Percentiles rank a stretch among this genome's conserved stretches.
Conservation (phyloP, 768 basidiomycete species). For the Psilocybe tampanensis region DNA sequence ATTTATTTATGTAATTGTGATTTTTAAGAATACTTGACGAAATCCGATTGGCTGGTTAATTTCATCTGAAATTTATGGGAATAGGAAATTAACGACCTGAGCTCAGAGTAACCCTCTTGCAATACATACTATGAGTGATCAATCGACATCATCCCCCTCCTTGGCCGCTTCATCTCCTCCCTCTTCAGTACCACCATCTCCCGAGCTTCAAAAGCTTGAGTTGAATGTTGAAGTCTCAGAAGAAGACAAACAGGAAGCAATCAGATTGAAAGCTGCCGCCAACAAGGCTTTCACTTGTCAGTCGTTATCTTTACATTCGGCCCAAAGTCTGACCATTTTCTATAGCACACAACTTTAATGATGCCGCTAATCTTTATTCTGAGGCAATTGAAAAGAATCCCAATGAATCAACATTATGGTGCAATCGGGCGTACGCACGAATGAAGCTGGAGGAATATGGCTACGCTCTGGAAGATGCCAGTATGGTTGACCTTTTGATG, state of each 20-base stretch:
- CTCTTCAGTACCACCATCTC: conserved; percentile 63
- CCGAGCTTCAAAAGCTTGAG: conserved; percentile 53
- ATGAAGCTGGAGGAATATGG: conserved; percentile 95
- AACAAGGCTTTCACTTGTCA: conserved; percentile 85
- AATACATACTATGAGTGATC: conserved; percentile 33
- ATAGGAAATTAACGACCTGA: neutral
- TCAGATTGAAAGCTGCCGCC: conserved; percentile 77
- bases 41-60: conserved; percentile 11
- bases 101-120: neutral
- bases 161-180: conserved; percentile 48
- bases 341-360: conserved; percentile 71
- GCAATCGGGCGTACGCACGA: conserved; percentile 90
- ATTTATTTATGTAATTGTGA: conserved; percentile 10
- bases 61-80: neutral
- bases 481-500: conserved; percentile 50
- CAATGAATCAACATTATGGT: conserved; percentile 87
- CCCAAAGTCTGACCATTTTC: neutral
- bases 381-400: conserved; percentile 89
- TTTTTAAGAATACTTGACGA: neutral
- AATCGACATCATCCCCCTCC: conserved; percentile 41
- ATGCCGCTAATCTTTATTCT: conserved; percentile 79
- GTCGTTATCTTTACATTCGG: conserved; percentile 20
- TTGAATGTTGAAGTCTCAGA: conserved; percentile 63
- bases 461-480: conserved; percentile 85
- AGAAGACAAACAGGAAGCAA: conserved; percentile 68